These are phyloP conservation scores for Bisporella sp. DNA, from an alignment of 2,329 filamentous ascomycete species.

Conservation along the genomic window DNA sequence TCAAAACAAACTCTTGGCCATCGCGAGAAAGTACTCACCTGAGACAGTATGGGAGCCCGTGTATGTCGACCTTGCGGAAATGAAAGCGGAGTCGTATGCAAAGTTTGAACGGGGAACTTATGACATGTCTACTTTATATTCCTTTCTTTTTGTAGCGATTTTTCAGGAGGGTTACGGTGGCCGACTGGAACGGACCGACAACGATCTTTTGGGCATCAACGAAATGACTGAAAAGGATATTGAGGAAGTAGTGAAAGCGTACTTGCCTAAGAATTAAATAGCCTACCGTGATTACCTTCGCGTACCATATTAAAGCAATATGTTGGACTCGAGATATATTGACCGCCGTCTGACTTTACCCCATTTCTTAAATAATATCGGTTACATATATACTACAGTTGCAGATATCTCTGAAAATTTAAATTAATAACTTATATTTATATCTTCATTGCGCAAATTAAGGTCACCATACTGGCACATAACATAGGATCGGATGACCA, in stretches of 20 bases:
- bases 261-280: neutral
- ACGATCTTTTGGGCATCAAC: conserved; percentile 56
- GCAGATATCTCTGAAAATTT: too few relatives aligned
- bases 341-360: too few relatives aligned
- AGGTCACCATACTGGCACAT: too few relatives aligned
- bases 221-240: neutral
- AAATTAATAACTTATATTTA: too few relatives aligned
- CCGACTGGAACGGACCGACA: conserved; percentile 29
- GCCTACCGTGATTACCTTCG: too few relatives aligned
- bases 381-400: too few relatives aligned
- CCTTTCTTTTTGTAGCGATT: conserved; percentile 27
- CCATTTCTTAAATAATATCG: too few relatives aligned
- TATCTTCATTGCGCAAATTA: too few relatives aligned
- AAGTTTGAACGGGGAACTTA: conserved; percentile 5
- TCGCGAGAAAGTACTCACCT: conserved; percentile 4
- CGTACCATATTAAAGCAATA: too few relatives aligned
- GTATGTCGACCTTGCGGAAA: neutral
- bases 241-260: neutral
- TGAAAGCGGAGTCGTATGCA: conserved; percentile 1
- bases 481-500: too few relatives aligned
- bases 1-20: neutral
- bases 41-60: neutral
- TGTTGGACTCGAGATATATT: too few relatives aligned
- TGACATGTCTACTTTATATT: conserved; percentile 22
- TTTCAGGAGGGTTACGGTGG: conserved; percentile 24